Base-by-base conservation (phyloP, 2,329 filamentous ascomycete species). In the Fusarium sp. region DNA sequence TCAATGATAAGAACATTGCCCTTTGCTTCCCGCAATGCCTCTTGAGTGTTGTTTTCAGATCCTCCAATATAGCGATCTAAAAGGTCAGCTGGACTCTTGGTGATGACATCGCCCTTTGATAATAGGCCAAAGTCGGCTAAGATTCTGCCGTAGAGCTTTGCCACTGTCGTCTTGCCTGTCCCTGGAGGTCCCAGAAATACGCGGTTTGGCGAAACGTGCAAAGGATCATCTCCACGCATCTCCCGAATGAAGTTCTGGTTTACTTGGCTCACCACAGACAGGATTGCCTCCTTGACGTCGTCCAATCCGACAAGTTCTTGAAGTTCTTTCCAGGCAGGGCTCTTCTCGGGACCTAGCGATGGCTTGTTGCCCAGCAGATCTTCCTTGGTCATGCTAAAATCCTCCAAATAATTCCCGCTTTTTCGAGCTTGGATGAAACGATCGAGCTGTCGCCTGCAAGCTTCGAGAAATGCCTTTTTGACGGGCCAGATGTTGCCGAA, bases 1-100 rank as follows among this genome's bases (percentile, higher is more conserved):
- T 94, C 91, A 14, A 94, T 92, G 34, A 94, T 87, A 0, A 94
- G 82, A 2, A 94, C 89, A 70, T 93, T 94, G 1, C 91, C 91
- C 3, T 84, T 69, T 0, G 89, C 87, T 0, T 86, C 80, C 2
- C 85, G 86, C 0, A 94, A 81, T 15, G 93, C 92, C 0, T 81
- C 87, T 70, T 91, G 93, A 0, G 91, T 93, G 34, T 88, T 87
- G 11, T 84, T 81, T 74, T 94, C 91, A 0, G 91, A 93, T 9
- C 83, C 81, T 2, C 91, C 91, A 0, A 94, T 69, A 2, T 77
- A 82, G 24, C 75, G 79, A 0, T 89, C 90, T 3, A 93, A 79
- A 68, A 94, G 93, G 72, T 94, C 91, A 1, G 90, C 79, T 0
- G 91, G 91, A 44, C 88, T 92, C 72, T 92, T 94, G 2, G 88